Evolutionary conservation across 2,329 filamentous ascomycete genomes (phyloP), one percentile per base, ranked within the genome.

Genomic region (Monosporascus sp.): DNA sequence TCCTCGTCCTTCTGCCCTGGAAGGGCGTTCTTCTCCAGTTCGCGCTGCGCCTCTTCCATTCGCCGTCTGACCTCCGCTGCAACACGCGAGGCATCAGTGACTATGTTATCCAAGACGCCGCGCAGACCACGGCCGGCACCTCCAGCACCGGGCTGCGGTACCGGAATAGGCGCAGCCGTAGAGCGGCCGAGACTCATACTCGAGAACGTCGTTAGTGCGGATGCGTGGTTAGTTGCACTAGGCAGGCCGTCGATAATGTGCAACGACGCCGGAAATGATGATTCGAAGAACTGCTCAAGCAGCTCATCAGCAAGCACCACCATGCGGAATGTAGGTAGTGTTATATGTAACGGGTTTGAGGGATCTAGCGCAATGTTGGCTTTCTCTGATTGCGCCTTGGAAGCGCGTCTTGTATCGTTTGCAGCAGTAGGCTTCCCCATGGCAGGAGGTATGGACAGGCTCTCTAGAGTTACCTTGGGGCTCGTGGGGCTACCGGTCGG

Each of bases 241-340:
- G 70, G 67, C 2, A 82, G 65, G 27, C 79, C 80, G 14, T 95
- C 88, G 24, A 89, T 86, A 47, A 97, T 85, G 64, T 89, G 91
- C 81, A 99, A 95, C 1, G 91, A 96, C 50, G 89, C 85, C 0
- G 93, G 91, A 73, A 97, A 97, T 41, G 91, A 95, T 1, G 90
- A 89, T 73, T 99, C 94, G 68, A 99, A 99, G 73, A 99, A 99
- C 62, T 95, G 89, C 65, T 99, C 93, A 6, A 99, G 82, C 1
- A 95, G 81, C 70, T 99, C 94, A 66, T 99, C 94, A 44, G 94
- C 94, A 7, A 99, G 83, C 9, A 99, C 89, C 3, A 99, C 91
- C 94, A 99, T 99, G 60, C 94, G 88, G 80, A 99, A 99, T 1
- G 94, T 99, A 1, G 94, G 94, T 1, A 99, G 80, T 1, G 94